A percentile compares a stretch with the other conserved stretches of the same genome.
Evolutionary conservation across 2,329 filamentous ascomycete species (phyloP).

Genomic region (Scolecobasidium constrictum): DNA sequence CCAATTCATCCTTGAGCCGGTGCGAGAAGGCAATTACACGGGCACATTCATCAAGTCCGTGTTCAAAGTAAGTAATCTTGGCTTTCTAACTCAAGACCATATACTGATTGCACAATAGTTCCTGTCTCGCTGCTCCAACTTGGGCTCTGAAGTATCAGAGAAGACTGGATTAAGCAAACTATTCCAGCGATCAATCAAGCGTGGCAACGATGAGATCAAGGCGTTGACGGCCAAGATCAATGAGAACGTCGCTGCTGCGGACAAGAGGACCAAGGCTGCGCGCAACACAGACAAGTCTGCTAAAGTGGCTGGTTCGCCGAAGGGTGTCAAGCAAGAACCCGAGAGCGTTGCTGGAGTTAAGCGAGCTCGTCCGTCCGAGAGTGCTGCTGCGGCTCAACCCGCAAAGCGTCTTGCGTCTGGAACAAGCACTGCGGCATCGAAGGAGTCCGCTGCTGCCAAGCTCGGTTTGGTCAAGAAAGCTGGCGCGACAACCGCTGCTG

Average conservation of each 20-base stretch:
- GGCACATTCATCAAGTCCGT: slow-evolving; percentile 29
- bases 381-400: slow-evolving; percentile 12
- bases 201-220: slow-evolving; percentile 54
- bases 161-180: slow-evolving; percentile 57
- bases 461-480: slow-evolving; percentile 1
- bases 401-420: slow-evolving; percentile 22
- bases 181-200: slow-evolving; percentile 51
- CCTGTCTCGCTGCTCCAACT: slow-evolving; percentile 51
- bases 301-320: slow-evolving; percentile 1
- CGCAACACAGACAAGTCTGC: slow-evolving; percentile 8
- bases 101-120: no score
- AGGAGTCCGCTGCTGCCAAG: slow-evolving; percentile 10
- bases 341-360: slow-evolving; percentile 14
- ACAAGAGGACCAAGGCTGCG: slow-evolving; percentile 19
- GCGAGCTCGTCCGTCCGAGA: slow-evolving; percentile 12
- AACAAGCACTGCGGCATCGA: not conserved
- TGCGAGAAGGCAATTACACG: slow-evolving; percentile 34
- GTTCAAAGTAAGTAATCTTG: slow-evolving; percentile 23
- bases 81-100: no score
- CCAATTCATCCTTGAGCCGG: slow-evolving; percentile 37
- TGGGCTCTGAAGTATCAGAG: slow-evolving; percentile 47
- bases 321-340: not conserved
- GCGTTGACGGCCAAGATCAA: slow-evolving; percentile 48
- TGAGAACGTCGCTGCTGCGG: slow-evolving; percentile 22
- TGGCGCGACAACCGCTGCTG: not conserved